Evolutionary conservation across 192 early-diverging fungal species (phyloP), one percentile per base, ranked within the genome.

Genomic region (Coemansia sp.): DNA sequence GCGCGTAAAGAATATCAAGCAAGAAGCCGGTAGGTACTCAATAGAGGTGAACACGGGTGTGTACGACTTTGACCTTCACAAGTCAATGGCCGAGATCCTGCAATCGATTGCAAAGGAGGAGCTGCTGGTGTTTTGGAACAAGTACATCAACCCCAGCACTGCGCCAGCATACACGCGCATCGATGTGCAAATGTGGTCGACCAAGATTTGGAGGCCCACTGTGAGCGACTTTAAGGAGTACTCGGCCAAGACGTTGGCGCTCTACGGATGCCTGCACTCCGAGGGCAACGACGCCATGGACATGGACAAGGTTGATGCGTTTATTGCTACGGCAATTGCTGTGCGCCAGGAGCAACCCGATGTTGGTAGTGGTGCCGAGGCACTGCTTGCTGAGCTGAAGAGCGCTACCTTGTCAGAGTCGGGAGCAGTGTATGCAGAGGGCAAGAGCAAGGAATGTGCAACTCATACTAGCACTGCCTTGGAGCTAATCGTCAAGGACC

Each of bases 91-190:
- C 31, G 31, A 31, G 31, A 31, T 31, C 31, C 31, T 31, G 31
- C 31, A 31, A 4, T 31, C 31, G 31, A 31, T 31, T 31, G 31
- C 31, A 31, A 68, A 73, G 28, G 52, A 52, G 8, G 67, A 69
- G 43, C 18, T 83, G 56, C 33, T 83, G 3, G 57, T 36, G 21
- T 68, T 52, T 28, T 75, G 69, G 72, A 66, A 76, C 57, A 69
- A 39, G 36, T 65, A 75, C 52, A 47, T 78, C 20, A 68, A 75
- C 50, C 71, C 64, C 10, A 60, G 63, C 6, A 73, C 76, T 5
- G n/a, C 42, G 4, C 7, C 64, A 1, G 18, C 14, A 5, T 72
- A 77, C 37, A 77, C 66, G 8, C 75, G 75, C 23, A 18, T 77
- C 11, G 75, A 77, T 8, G 20, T 23, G 31, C 62, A 62, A 6